These are phyloP conservation scores for Tolypocladium tundrense DNA, from an alignment of 2,329 filamentous ascomycete species.

Conservation along the genomic window DNA sequence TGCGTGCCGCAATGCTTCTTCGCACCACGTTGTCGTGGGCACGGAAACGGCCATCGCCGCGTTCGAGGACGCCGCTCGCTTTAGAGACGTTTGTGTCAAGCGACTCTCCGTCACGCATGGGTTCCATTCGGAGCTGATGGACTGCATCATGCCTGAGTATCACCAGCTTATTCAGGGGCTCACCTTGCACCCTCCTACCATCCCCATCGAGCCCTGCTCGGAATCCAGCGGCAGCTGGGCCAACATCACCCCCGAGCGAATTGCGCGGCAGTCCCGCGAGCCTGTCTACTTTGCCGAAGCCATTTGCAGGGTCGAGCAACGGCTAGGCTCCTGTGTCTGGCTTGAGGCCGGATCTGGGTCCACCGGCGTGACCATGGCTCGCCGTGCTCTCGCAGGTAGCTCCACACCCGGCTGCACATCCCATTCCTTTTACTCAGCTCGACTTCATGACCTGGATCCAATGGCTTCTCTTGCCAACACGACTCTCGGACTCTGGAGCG, in stretches of 20 bases:
- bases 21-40: constrained; percentile 19
- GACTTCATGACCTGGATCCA: neutral
- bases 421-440: neutral
- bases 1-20: constrained; percentile 22
- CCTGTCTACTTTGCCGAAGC: constrained; percentile 24
- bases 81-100: neutral
- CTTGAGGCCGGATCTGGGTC: constrained; percentile 23
- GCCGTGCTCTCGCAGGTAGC: constrained; percentile 12
- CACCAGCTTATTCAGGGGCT: neutral
- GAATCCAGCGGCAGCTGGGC: constrained; percentile 6
- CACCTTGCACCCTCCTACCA: neutral
- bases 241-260: constrained; percentile 2
- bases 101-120: constrained; percentile 4
- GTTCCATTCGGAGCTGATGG: constrained; percentile 5
- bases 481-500: constrained; percentile 10
- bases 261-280: constrained; percentile 18
- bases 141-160: constrained; percentile 4
- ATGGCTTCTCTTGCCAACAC: neutral
- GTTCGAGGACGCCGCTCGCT: neutral
- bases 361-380: constrained; percentile 20
- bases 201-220: constrained; percentile 6
- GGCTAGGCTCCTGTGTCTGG: constrained; percentile 14
- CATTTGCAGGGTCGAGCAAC: constrained; percentile 11
- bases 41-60: constrained; percentile 9
- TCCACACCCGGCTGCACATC: neutral